Base-by-base conservation (phyloP, 1,284 basidiomycete genomes). In the Coriolopsis trogii region DNA sequence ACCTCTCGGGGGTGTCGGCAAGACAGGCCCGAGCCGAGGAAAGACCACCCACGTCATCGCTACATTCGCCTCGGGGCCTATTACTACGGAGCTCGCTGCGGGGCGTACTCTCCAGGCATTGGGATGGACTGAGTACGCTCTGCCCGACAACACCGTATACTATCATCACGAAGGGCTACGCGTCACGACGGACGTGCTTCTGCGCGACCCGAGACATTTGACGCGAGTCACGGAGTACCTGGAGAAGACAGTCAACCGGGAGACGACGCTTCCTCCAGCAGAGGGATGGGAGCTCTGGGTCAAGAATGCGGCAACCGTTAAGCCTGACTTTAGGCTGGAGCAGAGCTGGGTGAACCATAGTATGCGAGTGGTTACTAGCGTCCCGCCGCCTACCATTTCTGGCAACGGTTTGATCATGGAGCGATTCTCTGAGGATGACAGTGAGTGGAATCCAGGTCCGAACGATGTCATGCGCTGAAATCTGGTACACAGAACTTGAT, bases 131-230 rank as follows among this genome's bases (percentile, higher is more conserved):
- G 84, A 85, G 62, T 81, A 86, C 63, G 72, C 77, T 8, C 78
- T 91, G 10, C 88, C 89, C 1, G 85, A 90, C 60, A 80, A 80
- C 16, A 71, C 78, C 4, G 71, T 77, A 30, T 91, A 91, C 68
- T 91, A 82, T 60, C 76, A 79, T 33, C 84, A 89, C 58, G 76
- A 78, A 3, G 78, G 74, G 6, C 68, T 75, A 38, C 79, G 75
- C 33, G 73, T 84, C 44, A 81, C 80, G 18, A 86, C 86, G 13
- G 88, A 91, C 62, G 70, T 84, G 41, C 81, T 89, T 58, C 66
- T 91, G 42, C 77, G 82, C 31, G 73, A 71, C 41, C 58, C 77
- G 41, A 71, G 70, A 37, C 73, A 73, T 47, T 70, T 88, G 16
- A 73, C 78, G 18, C 73, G 73, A 0, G 75, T 89, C 12, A 75